Evolutionary conservation across 805 yeast species (phyloP), one percentile per base, ranked within the genome.

Genomic region (Vanderwaltozyma yarrowii): DNA sequence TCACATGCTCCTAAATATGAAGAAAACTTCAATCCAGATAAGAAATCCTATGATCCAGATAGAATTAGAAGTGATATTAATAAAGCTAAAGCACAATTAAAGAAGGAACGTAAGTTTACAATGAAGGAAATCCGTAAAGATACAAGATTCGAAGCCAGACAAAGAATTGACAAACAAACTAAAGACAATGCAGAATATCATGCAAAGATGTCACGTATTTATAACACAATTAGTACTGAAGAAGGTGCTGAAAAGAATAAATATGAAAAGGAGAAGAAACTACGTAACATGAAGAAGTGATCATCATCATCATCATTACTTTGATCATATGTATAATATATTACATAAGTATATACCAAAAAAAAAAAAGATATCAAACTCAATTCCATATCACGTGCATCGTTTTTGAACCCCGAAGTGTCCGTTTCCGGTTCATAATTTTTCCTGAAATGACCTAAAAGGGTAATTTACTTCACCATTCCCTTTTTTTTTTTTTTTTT

Each of bases 241-340:
- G 96, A 89, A 68, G 97, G 97, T 54, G 84, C 92, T 5, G 96
- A 86, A 56, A 83, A 85, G 70, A 88, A 92, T 59, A 79, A 78
- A 50, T 89, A 89, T 61, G 96, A 87, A 56, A 73, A 87, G 43
- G 96, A 88, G 55, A 82, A 76, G 69, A 76, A 71, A 56, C 65
- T 67, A 43, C 73, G 87, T 51, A 74, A 73, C 56, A 65, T 69
- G 30, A 68, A 69, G 48, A 61, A 57, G 42, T 61, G 46, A 35
- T 13, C 13, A 13, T n/a, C 7, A 7, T n/a, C 7, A 11, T 26
- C 7, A 11, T 13, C n/a, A 26, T 26, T 5, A 7, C 6, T 10
- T 7, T 10, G 6, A 21, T 7, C 10, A 7, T 10, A 29, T 34
- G 16, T 12, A 3, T 23, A 12, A 8, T 11, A 16, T 20, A 10